phyloP scores from a whole-genome alignment of 129 eudicot genomes.

The Arctium minus region DNA sequence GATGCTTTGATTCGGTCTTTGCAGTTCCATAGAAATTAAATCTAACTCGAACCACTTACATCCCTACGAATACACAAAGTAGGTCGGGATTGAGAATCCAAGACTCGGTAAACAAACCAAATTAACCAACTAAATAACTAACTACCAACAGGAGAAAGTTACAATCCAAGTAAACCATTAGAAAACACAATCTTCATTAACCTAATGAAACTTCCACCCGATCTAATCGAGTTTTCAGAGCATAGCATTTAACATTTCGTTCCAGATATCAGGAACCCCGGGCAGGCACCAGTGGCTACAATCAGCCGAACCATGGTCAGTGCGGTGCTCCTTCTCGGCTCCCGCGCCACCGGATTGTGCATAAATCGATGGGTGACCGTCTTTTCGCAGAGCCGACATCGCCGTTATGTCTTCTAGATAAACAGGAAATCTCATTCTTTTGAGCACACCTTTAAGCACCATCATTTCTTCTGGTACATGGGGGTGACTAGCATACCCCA shows the following conservation, averaged over 20 bases:
- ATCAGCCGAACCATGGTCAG: slow-evolving; percentile 46
- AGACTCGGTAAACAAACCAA: background rate
- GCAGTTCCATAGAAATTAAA: background rate
- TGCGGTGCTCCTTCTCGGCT: slow-evolving; percentile 29
- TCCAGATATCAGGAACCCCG: slow-evolving; percentile 93
- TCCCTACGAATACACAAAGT: background rate
- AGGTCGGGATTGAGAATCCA: background rate
- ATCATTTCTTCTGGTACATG: slow-evolving; percentile 61
- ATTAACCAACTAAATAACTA: background rate
- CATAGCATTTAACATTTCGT: slow-evolving; percentile 62
- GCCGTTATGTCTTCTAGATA: slow-evolving; percentile 59
- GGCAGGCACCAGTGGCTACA: slow-evolving; percentile 97
- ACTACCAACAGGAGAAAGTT: slow-evolving; percentile 6
- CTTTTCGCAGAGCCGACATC: slow-evolving; percentile 63
- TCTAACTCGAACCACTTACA: background rate
- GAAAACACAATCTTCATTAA: background rate
- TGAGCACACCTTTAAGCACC: slow-evolving; percentile 57
- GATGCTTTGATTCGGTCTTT: background rate
- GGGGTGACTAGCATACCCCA: slow-evolving; percentile 54
- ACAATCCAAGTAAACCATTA: slow-evolving; percentile 1
- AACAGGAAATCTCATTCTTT: slow-evolving; percentile 73
- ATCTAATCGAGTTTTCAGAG: slow-evolving; percentile 27
- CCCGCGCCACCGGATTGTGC: slow-evolving; percentile 36
- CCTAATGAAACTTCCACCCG: background rate
- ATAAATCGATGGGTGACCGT: slow-evolving; percentile 85